Evolutionary conservation across 2,329 filamentous ascomycete species (phyloP).

Genomic region (Macrophomina pseudophaseolina): DNA sequence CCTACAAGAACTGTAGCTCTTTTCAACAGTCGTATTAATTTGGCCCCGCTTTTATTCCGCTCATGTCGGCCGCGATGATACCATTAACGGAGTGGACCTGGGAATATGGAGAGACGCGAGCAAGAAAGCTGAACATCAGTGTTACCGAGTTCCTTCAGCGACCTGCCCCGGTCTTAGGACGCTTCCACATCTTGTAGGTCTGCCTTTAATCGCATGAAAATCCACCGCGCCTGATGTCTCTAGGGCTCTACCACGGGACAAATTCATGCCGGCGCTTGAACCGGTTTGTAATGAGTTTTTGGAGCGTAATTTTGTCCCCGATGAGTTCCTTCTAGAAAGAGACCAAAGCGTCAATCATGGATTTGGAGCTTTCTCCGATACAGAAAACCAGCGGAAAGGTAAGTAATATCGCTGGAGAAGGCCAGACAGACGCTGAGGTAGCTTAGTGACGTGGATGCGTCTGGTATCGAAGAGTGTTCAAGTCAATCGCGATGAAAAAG

Average conservation of each 20-base stretch:
- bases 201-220: background rate
- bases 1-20: no score
- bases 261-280: background rate
- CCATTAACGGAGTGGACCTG: background rate
- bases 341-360: background rate
- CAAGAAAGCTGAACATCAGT: background rate
- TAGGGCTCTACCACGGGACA: background rate
- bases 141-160: background rate
- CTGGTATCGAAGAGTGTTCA: conserved; percentile 1
- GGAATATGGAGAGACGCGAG: background rate
- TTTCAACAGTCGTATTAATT: no score
- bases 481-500: background rate
- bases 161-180: background rate
- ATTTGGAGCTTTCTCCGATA: background rate
- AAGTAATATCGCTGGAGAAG: background rate
- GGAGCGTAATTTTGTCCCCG: background rate
- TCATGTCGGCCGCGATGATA: background rate
- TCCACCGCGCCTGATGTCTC: background rate
- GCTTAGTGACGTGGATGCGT: background rate
- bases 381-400: background rate
- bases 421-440: background rate
- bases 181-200: background rate
- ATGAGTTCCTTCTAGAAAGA: conserved; percentile 1
- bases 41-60: background rate
- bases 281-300: background rate